A percentile compares a stretch with the other conserved stretches of the same genome.
These are phyloP conservation scores for Scleroderma citrinum DNA, from an alignment of 768 basidiomycete genomes.

Conservation along the genomic window DNA sequence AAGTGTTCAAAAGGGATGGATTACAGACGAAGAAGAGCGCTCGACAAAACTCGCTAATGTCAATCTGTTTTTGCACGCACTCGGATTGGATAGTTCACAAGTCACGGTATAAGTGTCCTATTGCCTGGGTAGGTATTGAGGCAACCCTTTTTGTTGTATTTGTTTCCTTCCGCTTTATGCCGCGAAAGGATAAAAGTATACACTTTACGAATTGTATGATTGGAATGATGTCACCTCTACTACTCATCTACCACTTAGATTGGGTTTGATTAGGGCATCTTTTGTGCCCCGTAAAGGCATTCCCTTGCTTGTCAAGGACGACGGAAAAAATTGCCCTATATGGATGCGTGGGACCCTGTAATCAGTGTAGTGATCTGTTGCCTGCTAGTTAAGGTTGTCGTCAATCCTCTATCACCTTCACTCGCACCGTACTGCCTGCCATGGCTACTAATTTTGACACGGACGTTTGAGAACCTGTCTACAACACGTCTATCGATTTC, in stretches of 20 bases:
- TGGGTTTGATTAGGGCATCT: too few relatives aligned
- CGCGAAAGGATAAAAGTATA: slow-evolving; percentile 14
- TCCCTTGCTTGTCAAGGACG: too few relatives aligned
- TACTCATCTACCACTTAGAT: background rate
- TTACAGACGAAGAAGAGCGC: slow-evolving; percentile 65
- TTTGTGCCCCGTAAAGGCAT: too few relatives aligned
- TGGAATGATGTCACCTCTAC: slow-evolving; percentile 8
- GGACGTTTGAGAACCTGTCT: too few relatives aligned
- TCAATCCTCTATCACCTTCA: too few relatives aligned
- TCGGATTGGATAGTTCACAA: slow-evolving; percentile 69
- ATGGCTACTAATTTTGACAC: too few relatives aligned
- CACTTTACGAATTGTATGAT: slow-evolving; percentile 13
- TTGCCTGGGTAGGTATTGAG: background rate
- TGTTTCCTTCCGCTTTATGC: background rate
- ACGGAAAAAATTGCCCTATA: too few relatives aligned
- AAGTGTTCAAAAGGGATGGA: slow-evolving; percentile 71
- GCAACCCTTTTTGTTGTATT: background rate
- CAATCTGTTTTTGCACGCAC: slow-evolving; percentile 82
- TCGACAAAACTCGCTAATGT: slow-evolving; percentile 84
- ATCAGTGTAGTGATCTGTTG: too few relatives aligned
- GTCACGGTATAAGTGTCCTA: slow-evolving; percentile 40
- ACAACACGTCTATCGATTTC: too few relatives aligned
- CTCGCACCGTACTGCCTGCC: too few relatives aligned
- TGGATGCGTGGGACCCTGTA: too few relatives aligned
- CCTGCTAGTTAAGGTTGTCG: too few relatives aligned